Conservation (phyloP, 2,329 filamentous ascomycete genomes). For the Pseudopyricularia javanii region DNA sequence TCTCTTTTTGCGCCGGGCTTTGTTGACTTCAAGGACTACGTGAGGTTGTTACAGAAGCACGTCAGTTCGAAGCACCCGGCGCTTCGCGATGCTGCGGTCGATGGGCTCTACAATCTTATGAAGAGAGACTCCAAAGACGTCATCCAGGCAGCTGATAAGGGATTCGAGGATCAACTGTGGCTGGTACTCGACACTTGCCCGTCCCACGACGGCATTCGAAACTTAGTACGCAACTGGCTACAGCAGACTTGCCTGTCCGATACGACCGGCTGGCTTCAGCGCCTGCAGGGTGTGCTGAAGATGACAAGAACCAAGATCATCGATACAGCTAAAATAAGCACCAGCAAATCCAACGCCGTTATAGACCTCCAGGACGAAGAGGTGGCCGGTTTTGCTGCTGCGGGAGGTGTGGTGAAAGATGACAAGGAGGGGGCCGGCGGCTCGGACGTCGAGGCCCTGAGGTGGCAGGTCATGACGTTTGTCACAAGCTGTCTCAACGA, state of each 20-base stretch:
- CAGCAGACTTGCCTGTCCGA: conserved; percentile 75
- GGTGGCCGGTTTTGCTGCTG: conserved; percentile 86
- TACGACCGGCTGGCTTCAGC: conserved; percentile 74
- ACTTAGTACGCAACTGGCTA: conserved; percentile 86
- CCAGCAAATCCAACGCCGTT: conserved; percentile 28
- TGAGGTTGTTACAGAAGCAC: conserved; percentile 67
- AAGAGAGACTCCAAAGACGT: conserved; percentile 80
- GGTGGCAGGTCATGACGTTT: conserved; percentile 93
- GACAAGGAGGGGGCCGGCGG: conserved; percentile 32
- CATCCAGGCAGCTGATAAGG: conserved; percentile 58
- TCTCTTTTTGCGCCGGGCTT: conserved; percentile 84
- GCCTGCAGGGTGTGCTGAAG: conserved; percentile 78
- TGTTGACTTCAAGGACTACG: conserved; percentile 74
- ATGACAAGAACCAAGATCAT: conserved; percentile 65
- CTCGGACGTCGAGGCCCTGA: conserved; percentile 71
- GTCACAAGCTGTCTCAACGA: conserved; percentile 82
- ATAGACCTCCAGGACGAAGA: conserved; percentile 93
- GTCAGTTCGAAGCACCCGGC: conserved; percentile 56
- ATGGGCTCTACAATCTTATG: conserved; percentile 90
- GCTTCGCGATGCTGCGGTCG: conserved; percentile 69
- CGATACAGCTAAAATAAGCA: conserved; percentile 31
- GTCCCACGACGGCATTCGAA: conserved; percentile 66
- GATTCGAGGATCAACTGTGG: conserved; percentile 88
- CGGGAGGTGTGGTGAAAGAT: conserved; percentile 47
- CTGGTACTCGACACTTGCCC: conserved; percentile 70